phyloP scores from a whole-genome alignment of 2,329 filamentous ascomycete species.

The Chrysosporium queenslandicum region DNA sequence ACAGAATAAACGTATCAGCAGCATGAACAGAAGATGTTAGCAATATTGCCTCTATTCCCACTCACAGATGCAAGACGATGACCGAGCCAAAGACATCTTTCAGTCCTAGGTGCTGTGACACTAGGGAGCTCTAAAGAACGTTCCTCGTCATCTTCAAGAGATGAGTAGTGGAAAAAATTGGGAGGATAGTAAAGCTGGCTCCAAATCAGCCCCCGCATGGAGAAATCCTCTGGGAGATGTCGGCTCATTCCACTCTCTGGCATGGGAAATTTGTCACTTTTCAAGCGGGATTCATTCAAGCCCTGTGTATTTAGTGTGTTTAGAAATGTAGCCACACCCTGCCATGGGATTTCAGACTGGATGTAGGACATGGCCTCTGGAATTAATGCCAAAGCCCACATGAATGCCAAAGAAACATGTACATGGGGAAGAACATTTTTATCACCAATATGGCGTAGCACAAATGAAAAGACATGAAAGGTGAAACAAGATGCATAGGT shows the following conservation, averaged over 20 bases:
- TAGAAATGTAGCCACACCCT: conserved; percentile 41
- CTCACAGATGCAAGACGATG: conserved; percentile 36
- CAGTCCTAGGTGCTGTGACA: conserved; percentile 40
- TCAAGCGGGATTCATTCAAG: conserved; percentile 28
- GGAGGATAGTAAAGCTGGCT: conserved; percentile 40
- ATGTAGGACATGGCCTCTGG: conserved; percentile 32
- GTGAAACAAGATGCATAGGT: conserved; percentile 24
- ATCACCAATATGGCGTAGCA: conserved; percentile 33
- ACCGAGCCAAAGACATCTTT: conserved; percentile 45
- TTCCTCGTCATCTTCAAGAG: conserved; percentile 45
- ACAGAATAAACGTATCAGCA: neutral
- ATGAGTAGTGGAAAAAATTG: conserved; percentile 42
- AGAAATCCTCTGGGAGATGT: conserved; percentile 51
- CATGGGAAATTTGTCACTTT: conserved; percentile 35
- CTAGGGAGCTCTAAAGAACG: conserved; percentile 43
- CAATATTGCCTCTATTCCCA: conserved; percentile 7
- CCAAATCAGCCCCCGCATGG: conserved; percentile 48
- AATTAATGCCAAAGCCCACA: conserved; percentile 37
- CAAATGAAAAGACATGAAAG: conserved; percentile 31
- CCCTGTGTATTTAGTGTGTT: conserved; percentile 42
- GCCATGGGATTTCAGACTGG: conserved; percentile 43
- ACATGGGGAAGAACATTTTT: conserved; percentile 46
- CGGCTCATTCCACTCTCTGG: conserved; percentile 31
- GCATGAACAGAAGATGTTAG: neutral
- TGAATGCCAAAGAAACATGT: conserved; percentile 46